These are phyloP conservation scores for Nannochloropsis salina DNA, from an alignment of 108 stramenopile genomes.

Conservation along the genomic window DNA sequence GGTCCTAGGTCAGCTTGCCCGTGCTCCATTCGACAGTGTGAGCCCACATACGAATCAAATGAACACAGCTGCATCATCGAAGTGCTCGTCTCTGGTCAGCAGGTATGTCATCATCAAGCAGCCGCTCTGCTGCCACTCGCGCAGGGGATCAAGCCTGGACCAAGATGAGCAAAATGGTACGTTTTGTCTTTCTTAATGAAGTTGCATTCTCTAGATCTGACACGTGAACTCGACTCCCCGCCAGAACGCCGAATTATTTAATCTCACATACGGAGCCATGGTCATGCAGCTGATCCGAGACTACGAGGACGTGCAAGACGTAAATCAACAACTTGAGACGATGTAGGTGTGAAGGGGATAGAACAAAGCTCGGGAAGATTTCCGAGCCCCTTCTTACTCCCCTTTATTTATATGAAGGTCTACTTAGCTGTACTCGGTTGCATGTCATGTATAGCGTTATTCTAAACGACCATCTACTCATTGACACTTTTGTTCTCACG, in stretches of 20 bases:
- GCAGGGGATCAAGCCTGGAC: slow-evolving; percentile 44
- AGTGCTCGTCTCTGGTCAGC: not conserved
- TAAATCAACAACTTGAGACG: slow-evolving; percentile 75
- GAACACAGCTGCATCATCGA: not conserved
- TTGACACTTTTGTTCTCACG: not conserved
- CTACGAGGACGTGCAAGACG: slow-evolving; percentile 66
- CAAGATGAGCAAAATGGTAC: slow-evolving; percentile 48
- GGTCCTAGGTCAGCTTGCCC: too few species aligned
- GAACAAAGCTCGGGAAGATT: not conserved
- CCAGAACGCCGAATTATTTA: slow-evolving; percentile 85
- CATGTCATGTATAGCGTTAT: too few species aligned
- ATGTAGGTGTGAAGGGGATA: slow-evolving; percentile 54
- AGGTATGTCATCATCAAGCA: not conserved
- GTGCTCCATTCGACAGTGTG: too few species aligned
- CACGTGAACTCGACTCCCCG: not conserved
- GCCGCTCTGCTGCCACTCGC: slow-evolving; percentile 21
- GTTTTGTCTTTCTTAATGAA: not conserved
- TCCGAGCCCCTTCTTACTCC: too few species aligned
- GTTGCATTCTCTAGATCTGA: not conserved
- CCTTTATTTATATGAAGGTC: too few species aligned
- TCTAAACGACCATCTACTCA: not conserved
- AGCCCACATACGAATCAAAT: not conserved
- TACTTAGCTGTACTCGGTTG: too few species aligned
- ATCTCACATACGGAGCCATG: slow-evolving; percentile 89
- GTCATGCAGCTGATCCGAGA: slow-evolving; percentile 83